Conservation (phyloP, 1,139 yeast genomes). For the Pichia kudriavzevii region DNA sequence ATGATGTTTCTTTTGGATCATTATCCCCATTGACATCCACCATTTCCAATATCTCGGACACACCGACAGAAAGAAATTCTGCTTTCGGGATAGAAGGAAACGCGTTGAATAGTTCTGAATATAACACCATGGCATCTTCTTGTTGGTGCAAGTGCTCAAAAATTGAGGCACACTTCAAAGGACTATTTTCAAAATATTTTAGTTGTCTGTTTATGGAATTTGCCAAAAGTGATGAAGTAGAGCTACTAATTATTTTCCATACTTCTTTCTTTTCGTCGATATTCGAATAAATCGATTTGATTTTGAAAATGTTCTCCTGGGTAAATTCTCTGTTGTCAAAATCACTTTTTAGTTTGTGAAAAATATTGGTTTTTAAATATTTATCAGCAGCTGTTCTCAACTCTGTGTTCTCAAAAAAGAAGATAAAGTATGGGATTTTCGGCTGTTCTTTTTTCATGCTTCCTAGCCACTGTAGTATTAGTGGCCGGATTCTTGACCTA, state of each 20-base stretch:
- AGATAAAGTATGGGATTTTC: conserved; percentile 58
- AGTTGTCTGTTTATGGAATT: conserved; percentile 50
- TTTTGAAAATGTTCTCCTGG: conserved; percentile 34
- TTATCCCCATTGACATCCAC: background rate
- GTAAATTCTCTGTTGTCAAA: conserved; percentile 41
- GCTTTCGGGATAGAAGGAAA: conserved; percentile 7
- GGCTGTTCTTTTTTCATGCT: conserved; percentile 38
- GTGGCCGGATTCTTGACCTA: conserved; percentile 70
- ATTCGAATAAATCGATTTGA: conserved; percentile 34
- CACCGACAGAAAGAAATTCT: conserved; percentile 5
- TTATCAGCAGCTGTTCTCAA: conserved; percentile 27
- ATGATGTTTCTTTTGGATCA: conserved; percentile 1
- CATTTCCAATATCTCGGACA: background rate
- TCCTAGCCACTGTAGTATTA: conserved; percentile 74
- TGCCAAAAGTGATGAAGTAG: conserved; percentile 47
- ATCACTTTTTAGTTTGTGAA: conserved; percentile 60
- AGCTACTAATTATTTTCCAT: conserved; percentile 41
- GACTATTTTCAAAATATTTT: conserved; percentile 13
- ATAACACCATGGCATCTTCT: conserved; percentile 22
- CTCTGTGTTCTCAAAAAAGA: conserved; percentile 41
- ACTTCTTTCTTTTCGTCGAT: conserved; percentile 37
- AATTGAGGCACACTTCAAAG: conserved; percentile 19
- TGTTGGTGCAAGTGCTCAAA: conserved; percentile 20
- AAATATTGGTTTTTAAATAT: conserved; percentile 47
- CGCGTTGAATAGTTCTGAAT: conserved; percentile 15